A percentile compares a stretch with the other conserved stretches of the same genome.
Conservation (phyloP, 139 green algal species). For the Coccomyxa sp. region DNA sequence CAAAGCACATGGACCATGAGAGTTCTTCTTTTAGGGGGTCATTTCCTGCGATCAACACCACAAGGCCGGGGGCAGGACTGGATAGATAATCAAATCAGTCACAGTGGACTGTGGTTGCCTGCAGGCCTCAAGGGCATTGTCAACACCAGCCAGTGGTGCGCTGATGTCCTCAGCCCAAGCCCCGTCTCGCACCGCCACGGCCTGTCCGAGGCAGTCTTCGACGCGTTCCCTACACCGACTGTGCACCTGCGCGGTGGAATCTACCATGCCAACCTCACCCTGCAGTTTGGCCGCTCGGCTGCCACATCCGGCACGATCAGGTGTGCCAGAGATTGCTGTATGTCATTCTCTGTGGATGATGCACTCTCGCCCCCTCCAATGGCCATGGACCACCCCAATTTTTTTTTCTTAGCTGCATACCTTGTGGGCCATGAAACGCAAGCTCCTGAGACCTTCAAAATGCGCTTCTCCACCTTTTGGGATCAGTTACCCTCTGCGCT, state of each 20-base stretch:
- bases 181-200: neutral
- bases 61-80: neutral
- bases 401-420: too few relatives aligned
- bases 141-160: neutral
- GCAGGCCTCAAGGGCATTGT: neutral
- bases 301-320: too few relatives aligned
- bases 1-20: neutral
- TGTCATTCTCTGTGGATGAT: too few relatives aligned
- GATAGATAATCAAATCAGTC: neutral
- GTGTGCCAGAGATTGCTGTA: too few relatives aligned
- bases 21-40: too few relatives aligned
- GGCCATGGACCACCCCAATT: too few relatives aligned
- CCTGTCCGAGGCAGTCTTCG: neutral
- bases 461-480: too few relatives aligned
- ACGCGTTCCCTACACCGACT: neutral
- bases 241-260: neutral
- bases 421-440: too few relatives aligned
- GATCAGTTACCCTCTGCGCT: too few relatives aligned
- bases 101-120: neutral
- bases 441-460: too few relatives aligned
- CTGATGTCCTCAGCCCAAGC: neutral
- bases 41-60: neutral
- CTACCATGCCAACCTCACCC: neutral
- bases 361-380: too few relatives aligned
- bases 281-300: neutral